Evolutionary conservation across 2,329 filamentous ascomycete genomes (phyloP).

Genomic region (Neonectria faginata): DNA sequence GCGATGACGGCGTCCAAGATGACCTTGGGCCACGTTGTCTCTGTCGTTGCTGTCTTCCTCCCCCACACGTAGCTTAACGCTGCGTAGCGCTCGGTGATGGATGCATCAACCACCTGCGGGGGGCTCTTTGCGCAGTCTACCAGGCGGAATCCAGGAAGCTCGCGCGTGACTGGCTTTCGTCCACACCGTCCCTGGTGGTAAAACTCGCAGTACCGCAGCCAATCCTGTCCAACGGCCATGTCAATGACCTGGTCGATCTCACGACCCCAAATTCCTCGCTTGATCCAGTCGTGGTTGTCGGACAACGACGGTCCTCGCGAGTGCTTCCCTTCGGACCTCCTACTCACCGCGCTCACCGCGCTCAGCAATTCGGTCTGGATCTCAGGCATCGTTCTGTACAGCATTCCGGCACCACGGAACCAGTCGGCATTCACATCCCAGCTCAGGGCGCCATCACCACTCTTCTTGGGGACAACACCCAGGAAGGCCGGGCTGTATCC

Average conservation of each 20-base stretch:
- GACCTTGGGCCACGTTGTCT: conserved; percentile 47
- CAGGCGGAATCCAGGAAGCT: conserved; percentile 49
- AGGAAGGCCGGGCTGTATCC: conserved; percentile 49
- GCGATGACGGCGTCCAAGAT: conserved; percentile 49
- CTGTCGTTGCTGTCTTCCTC: conserved; percentile 31
- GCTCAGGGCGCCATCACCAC: conserved; percentile 43
- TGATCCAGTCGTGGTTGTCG: conserved; percentile 43
- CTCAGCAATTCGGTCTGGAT: conserved; percentile 42
- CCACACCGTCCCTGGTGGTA: conserved; percentile 51
- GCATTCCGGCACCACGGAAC: conserved; percentile 51
- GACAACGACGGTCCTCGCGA: conserved; percentile 37
- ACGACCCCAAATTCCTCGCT: conserved; percentile 51
- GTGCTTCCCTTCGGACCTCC: conserved; percentile 30
- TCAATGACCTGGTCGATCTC: conserved; percentile 48
- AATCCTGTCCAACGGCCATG: conserved; percentile 48
- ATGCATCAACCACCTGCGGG: conserved; percentile 45
- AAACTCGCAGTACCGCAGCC: conserved; percentile 51
- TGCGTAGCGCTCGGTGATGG: conserved; percentile 47
- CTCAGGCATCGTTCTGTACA: conserved; percentile 49
- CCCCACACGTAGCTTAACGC: conserved; percentile 54
- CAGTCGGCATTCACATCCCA: conserved; percentile 49
- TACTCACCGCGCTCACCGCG: conserved; percentile 33
- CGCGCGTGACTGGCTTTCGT: conserved; percentile 37
- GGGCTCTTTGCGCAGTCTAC: conserved; percentile 51
- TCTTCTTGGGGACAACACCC: conserved; percentile 50